A percentile compares a stretch with the other conserved stretches of the same genome.
These are phyloP conservation scores for Crepidotus sp. DNA, from an alignment of 1,284 basidiomycete species.

Conservation along the genomic window DNA sequence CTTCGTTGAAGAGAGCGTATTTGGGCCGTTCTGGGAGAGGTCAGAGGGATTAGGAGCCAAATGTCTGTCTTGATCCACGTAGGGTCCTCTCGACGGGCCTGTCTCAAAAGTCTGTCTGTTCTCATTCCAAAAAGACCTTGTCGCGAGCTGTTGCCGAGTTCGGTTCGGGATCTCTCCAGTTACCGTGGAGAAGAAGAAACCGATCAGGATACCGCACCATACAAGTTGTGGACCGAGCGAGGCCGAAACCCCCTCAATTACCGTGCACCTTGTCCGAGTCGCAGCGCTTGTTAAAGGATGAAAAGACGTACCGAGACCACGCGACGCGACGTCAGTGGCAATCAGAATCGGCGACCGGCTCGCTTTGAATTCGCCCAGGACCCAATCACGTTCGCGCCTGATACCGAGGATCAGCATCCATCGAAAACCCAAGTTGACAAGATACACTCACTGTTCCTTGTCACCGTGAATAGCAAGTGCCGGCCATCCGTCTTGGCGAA, in stretches of 20 bases:
- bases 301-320: constrained; percentile 94
- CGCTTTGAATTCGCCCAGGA: constrained; percentile 95
- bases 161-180: constrained; percentile 8
- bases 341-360: constrained; percentile 97
- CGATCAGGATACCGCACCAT: constrained; percentile 23
- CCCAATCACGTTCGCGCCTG: constrained; percentile 98
- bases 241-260: constrained; percentile 11
- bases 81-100: constrained; percentile 34
- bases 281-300: constrained; percentile 33
- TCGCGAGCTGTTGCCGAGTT: constrained; percentile 14
- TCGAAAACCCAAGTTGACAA: constrained; percentile 12
- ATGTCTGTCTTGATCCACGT: constrained; percentile 23
- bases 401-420: constrained; percentile 16
- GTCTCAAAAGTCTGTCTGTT: constrained; percentile 40
- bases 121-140: constrained; percentile 16
- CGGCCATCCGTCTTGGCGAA: constrained; percentile 97
- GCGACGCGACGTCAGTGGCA: constrained; percentile 95
- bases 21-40: constrained; percentile 30
- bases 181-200: constrained; percentile 4
- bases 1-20: constrained; percentile 23
- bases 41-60: constrained; percentile 32
- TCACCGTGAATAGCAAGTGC: constrained; percentile 98
- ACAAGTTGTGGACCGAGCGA: constrained; percentile 25
- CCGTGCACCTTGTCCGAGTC: constrained; percentile 21
- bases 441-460: constrained; percentile 77